phyloP scores from a whole-genome alignment of 768 basidiomycete species.

The Aureoboletus auriporus region DNA sequence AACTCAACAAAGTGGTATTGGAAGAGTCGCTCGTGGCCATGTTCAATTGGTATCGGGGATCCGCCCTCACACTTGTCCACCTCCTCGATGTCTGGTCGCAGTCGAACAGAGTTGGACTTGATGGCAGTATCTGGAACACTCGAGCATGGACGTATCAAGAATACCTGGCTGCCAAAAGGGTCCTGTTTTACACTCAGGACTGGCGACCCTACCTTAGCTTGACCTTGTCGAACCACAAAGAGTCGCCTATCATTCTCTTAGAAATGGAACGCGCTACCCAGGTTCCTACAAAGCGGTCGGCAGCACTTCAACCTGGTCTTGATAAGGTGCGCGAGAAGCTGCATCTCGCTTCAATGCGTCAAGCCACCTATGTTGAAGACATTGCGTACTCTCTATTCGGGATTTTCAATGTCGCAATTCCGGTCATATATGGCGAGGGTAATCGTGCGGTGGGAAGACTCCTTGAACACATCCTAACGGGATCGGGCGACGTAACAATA shows the following conservation, averaged over 20 bases:
- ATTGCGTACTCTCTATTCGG: constrained; percentile 13
- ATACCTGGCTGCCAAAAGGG: constrained; percentile 2
- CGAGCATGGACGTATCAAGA: constrained; percentile 3
- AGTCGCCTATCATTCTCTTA: neutral
- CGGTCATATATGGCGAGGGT: constrained; percentile 13
- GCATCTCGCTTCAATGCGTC: constrained; percentile 7
- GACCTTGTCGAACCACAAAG: neutral
- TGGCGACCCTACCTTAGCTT: constrained; percentile 7
- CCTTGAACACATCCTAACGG: constrained; percentile 10
- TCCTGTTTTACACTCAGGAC: constrained; percentile 13
- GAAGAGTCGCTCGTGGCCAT: constrained; percentile 15
- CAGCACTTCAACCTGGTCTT: constrained; percentile 5
- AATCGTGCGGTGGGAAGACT: constrained; percentile 8
- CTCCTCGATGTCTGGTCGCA: constrained; percentile 7
- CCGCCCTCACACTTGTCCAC: constrained; percentile 8
- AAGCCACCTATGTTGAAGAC: constrained; percentile 8
- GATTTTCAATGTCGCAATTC: constrained; percentile 9
- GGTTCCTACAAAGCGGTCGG: neutral
- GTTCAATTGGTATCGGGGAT: constrained; percentile 11
- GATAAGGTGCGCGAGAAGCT: constrained; percentile 17
- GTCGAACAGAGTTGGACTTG: neutral
- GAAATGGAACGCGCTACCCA: neutral
- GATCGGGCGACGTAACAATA: constrained; percentile 7
- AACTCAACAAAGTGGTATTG: neutral
- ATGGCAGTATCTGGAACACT: constrained; percentile 9